A percentile compares a stretch with the other conserved stretches of the same genome.
phyloP scores from a whole-genome alignment of 2,329 filamentous ascomycete species.

The Leptographium galeiforme region DNA sequence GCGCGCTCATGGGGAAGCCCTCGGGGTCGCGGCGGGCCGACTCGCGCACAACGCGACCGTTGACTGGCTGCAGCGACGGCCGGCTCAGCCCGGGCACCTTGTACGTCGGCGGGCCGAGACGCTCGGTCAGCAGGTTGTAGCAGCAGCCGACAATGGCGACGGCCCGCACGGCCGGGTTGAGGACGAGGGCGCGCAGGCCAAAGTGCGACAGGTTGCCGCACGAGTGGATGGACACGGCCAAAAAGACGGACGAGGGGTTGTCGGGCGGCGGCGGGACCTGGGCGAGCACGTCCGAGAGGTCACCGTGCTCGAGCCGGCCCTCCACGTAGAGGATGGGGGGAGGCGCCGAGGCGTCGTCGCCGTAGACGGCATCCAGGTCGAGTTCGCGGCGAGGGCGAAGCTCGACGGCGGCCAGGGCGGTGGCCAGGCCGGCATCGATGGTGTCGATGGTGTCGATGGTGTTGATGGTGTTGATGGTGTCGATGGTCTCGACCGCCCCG shows the following conservation, averaged over 20 bases:
- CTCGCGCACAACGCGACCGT: constrained; percentile 55
- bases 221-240: constrained; percentile 92
- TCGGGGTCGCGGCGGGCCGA: constrained; percentile 68
- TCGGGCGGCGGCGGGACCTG: constrained; percentile 46
- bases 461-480: too few species aligned
- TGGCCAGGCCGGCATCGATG: too few species aligned
- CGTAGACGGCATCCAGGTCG: constrained; percentile 2
- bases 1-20: constrained; percentile 83
- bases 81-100: constrained; percentile 62
- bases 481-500: too few species aligned
- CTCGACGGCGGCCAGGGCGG: constrained; percentile 1
- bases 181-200: constrained; percentile 69
- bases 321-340: constrained; percentile 68
- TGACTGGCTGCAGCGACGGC: constrained; percentile 51
- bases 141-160: constrained; percentile 95
- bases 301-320: constrained; percentile 58
- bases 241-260: constrained; percentile 33
- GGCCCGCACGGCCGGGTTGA: constrained; percentile 76
- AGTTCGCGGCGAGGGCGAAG: constrained; percentile 7
- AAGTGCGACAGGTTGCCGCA: constrained; percentile 97
- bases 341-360: constrained; percentile 25
- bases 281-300: constrained; percentile 53
- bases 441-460: too few species aligned
- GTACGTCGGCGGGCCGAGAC: constrained; percentile 73
- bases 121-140: constrained; percentile 91